Base-by-base conservation (phyloP, 495 filamentous ascomycete genomes). In the Niebla homalea region DNA sequence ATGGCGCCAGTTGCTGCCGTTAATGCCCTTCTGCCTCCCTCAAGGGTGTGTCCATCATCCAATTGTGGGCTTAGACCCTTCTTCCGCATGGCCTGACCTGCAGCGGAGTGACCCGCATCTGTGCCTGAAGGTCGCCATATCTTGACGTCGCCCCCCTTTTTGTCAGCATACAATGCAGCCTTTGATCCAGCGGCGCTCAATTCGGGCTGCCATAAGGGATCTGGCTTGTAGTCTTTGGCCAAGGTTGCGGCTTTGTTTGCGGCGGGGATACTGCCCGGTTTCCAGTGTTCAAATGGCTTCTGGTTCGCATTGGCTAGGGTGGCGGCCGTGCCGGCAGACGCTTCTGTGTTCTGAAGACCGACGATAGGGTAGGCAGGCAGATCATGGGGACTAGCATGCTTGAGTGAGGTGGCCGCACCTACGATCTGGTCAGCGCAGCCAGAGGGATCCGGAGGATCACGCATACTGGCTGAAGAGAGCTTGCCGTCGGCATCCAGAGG, bases 1-100 rank as follows among this genome's bases (percentile, higher is more conserved):
- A 86, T 79, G 6, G 88, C 85, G 20, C 80, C 85, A 16, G 79
- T 81, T 6, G 87, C 86, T 23, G 87, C 88, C 42, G 71, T 60
- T 48, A 85, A 65, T 20, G 88, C 85, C 40, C 74, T 76, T 48
- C 73, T 74, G 1, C 67, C 70, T n/a, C 65, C 68, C 49, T 75
- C 61, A 11, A 62, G 61, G 0, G 71, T 71, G 43, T 68, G 58
- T 19, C 70, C 70, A 56, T 64, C 62, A 49, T 73, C 67, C 6
- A 71, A 25, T 48, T 69, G 55, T 8, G 68, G 69, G 35, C 59
- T 64, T 37, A 64, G 59, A 14, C 59, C 57, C 44, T 70, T 65
- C 23, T 52, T 70, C 52, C 57, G 68, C 60, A 78, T 74, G 11
- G 76, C 81, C 36, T 76, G 65, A 37, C 63, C 76, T 12, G 78